Base-by-base conservation (phyloP, 2,329 filamentous ascomycete genomes). In the Teratosphaeria pseudoeucalypti region DNA sequence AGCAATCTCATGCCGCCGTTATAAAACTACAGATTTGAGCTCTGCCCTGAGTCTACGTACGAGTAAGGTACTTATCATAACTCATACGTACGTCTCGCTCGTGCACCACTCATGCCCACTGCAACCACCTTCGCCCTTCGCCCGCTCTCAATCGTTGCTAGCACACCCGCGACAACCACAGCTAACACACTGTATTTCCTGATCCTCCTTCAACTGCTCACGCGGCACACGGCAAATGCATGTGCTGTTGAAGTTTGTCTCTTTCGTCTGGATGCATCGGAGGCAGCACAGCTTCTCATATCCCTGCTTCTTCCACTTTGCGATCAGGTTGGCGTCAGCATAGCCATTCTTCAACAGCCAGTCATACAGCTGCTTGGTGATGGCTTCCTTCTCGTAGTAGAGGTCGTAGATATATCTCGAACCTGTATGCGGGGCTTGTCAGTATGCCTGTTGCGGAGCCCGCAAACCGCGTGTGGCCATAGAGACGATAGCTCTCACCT, bases 231-330 rank as follows among this genome's bases (percentile, higher is more conserved):
- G 89, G 74, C 94, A 99, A 70, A 99, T 94, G 73, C 94, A 99
- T 0, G 92, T 99, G 64, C 90, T 89, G 75, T 92, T 94, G 79
- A 97, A 99, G 75, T 99, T 99, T 34, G 94, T 99, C 80, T 99
- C 94, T 76, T 97, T 97, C n/a, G 94, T 96, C 76, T 99, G 94
- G 59, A 99, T 92, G 75, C 94, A 99, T 63, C 92, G 85, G 58
- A 96, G 80, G 74, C 94, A 99, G 76, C 94, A 99, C 52, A 99
- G 78, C 89, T 97, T 96, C 76, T 99, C 94, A 71, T 99, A 99
- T 16, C 94, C 94, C 70, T 95, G 89, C 79, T 99, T 99, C 84
- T 99, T 99, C 94, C 94, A 99, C 78, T 99, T 99, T 14, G 94
- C 94, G 71, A 99, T 97, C 71, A 99, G 78, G 79, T 92, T 94